Base-by-base conservation (phyloP, 1,284 basidiomycete species). In the Golubevia pallescens region DNA sequence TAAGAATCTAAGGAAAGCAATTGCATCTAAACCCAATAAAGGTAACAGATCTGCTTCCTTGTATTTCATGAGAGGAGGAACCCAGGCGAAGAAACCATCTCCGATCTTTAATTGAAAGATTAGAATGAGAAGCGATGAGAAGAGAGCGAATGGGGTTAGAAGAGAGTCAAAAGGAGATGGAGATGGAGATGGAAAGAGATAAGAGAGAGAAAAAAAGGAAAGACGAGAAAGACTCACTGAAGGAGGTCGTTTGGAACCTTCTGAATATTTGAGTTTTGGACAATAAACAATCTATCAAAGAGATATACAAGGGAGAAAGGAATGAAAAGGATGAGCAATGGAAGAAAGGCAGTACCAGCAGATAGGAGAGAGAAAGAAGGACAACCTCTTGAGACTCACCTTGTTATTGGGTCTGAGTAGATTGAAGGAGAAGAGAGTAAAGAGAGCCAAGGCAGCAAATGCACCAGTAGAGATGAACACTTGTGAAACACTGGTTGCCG, bases 241-340 rank as follows among this genome's bases (percentile, higher is more conserved):
- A 21, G 93, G 93, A 13, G 93, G 93, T 32, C 89, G 88, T 85
- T 93, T 94, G 86, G 91, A 88, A 64, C 91, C 93, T 68, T 90
- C 89, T 75, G 94, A 92, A 82, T 95, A 95, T 86, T 95, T 95
- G 83, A n/a, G n/a, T n/a, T n/a, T n/a, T n/a, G n/a, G n/a, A n/a
- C n/a, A n/a, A n/a, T n/a, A n/a, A n/a, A n/a, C n/a, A n/a, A n/a
- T n/a, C n/a, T n/a, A n/a, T n/a, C n/a, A n/a, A n/a, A n/a, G n/a
- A n/a, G n/a, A n/a, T n/a, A n/a, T n/a, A n/a, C n/a, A n/a, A n/a
- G n/a, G n/a, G n/a, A n/a, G n/a, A n/a, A n/a, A n/a, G n/a, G 51
- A 66, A 53, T 52, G 52, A 8, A 14, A 38, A 5, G 14, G 8
- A 2, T 23, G 7, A 20, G 34, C 66, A 19, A 24, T 19, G 34